phyloP scores from a whole-genome alignment of 2,329 filamentous ascomycete species.

The Onygenales sp. region DNA sequence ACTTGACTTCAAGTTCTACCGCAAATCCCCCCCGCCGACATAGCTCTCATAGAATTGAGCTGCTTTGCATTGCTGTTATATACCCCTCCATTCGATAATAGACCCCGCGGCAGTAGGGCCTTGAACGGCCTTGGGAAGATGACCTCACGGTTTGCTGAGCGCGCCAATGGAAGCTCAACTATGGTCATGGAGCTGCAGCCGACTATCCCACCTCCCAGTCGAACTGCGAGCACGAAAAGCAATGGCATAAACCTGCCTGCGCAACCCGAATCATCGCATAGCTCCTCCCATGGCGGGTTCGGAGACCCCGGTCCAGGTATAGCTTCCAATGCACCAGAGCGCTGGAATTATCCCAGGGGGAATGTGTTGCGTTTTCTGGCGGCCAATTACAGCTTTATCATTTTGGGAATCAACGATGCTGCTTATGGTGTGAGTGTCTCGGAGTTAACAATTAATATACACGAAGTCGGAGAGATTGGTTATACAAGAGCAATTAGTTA shows the following conservation, averaged over 20 bases:
- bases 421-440: conserved; percentile 42
- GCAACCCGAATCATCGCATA: background rate
- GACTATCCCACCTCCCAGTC: background rate
- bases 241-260: background rate
- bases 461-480: background rate
- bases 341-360: conserved; percentile 54
- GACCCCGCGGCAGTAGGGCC: background rate
- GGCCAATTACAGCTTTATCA: conserved; percentile 49
- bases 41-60: background rate
- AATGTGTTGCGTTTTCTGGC: conserved; percentile 52
- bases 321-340: conserved; percentile 36
- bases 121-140: background rate
- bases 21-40: too few relatives aligned
- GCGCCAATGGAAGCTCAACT: background rate
- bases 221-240: background rate
- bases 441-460: background rate
- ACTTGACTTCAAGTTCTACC: too few relatives aligned
- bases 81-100: too few relatives aligned
- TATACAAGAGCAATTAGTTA: background rate
- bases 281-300: background rate
- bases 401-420: conserved; percentile 47
- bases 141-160: background rate
- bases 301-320: conserved; percentile 26
- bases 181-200: background rate
- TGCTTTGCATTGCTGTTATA: background rate